These are phyloP conservation scores for Crataegus laevigata DNA, from an alignment of 306 rosid species.

Conservation along the genomic window DNA sequence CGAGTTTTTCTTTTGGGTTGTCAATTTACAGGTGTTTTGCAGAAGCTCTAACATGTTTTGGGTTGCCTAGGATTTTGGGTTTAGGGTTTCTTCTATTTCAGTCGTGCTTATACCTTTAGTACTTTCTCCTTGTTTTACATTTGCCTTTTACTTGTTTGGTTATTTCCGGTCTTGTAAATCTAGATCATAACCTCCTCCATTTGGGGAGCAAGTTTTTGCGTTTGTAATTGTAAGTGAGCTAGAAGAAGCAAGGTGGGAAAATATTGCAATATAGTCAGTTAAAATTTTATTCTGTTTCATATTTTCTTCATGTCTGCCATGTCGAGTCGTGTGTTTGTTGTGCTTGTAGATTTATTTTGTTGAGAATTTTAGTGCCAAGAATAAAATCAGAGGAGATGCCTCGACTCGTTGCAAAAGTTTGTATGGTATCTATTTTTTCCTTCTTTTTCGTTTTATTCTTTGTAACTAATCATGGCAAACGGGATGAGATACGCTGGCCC, in stretches of 20 bases:
- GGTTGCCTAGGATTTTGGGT: slow-evolving; percentile 61
- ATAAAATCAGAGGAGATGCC: no score
- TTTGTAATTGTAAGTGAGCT: slow-evolving; percentile 56
- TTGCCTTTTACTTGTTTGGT: slow-evolving; percentile 30
- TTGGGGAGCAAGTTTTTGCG: slow-evolving; percentile 38
- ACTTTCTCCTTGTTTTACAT: background rate
- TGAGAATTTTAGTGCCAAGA: background rate
- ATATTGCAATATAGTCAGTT: slow-evolving; percentile 63
- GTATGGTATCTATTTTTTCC: background rate
- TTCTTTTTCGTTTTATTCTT: background rate
- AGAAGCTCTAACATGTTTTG: slow-evolving; percentile 61
- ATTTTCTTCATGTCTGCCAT: background rate
- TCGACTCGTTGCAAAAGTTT: background rate
- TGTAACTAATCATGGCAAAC: background rate
- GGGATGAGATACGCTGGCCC: background rate
- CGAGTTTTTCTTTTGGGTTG: slow-evolving; percentile 23
- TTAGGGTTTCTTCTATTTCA: slow-evolving; percentile 28
- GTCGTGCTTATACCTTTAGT: slow-evolving; percentile 23
- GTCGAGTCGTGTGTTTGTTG: background rate
- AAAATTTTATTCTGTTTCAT: background rate
- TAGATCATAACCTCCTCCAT: slow-evolving; percentile 39
- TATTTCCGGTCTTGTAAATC: slow-evolving; percentile 78
- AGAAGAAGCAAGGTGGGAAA: slow-evolving; percentile 80
- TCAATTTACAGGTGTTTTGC: slow-evolving; percentile 38
- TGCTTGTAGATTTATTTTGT: background rate